Base-by-base conservation (phyloP, 2,329 filamentous ascomycete genomes). In the Hortaea sp. region DNA sequence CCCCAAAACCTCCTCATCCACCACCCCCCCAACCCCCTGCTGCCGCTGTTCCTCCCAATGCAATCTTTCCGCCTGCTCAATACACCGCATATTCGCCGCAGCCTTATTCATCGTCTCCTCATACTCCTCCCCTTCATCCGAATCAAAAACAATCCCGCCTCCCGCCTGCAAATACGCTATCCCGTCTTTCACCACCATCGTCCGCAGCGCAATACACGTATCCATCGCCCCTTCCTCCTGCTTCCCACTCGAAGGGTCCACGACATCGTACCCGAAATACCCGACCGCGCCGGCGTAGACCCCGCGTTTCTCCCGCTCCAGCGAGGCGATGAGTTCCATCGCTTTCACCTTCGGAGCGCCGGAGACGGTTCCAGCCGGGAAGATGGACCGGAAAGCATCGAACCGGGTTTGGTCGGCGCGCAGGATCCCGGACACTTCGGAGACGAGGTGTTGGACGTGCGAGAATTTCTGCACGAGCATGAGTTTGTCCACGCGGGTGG, bases 71-170 rank as follows among this genome's bases (percentile, higher is more conserved):
- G 89, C 90, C 43, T 82, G 79, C 49, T 81, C 83, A 64, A 97
- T 89, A 67, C 87, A 92, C 56, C 84, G 78, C 73, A 94, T 88
- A 65, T 94, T 94, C 39, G 88, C 86, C 28, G 85, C 82, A 41
- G 95, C 73, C 75, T 98, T 98, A 73, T 98, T 97, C 71, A 92
- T 87, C 53, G 94, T 95, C 77, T 97, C 88, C 67, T 90, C 79
- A 74, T 89, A 95, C 67, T 97, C 92, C 53, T 95, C 87, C 58
- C 85, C 84, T 31, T 77, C 84, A 62, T 94, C 89, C 37, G 86
- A 94, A 67, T 97, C 92, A 61, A 90, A 95, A 39, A 95, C 89
- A 59, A 95, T 95, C 29, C 89, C 89, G 32, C 89, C 89, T 10
- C 85, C 81, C 35, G 81, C 81, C 65, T 98, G 92, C 52, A 98